Evolutionary conservation across 2,329 filamentous ascomycete genomes (phyloP).

Genomic region (Emydomyces testavorans): DNA sequence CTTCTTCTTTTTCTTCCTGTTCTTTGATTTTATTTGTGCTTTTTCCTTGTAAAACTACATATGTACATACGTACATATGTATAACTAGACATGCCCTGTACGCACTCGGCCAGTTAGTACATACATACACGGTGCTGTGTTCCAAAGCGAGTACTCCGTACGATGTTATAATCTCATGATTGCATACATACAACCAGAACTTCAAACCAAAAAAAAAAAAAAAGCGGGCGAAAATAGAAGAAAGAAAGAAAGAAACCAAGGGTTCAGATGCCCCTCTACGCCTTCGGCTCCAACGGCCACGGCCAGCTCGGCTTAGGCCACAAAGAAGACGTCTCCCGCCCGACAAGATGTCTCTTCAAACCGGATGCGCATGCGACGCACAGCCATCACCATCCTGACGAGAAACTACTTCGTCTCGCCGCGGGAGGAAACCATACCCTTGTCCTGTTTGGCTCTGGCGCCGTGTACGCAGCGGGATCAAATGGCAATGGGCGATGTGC

Average conservation of each 20-base stretch:
- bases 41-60: too few species aligned
- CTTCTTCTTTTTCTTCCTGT: too few species aligned
- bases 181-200: too few species aligned
- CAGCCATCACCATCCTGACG: background rate
- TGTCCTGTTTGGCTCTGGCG: constrained; percentile 49
- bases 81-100: too few species aligned
- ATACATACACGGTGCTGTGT: too few species aligned
- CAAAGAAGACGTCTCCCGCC: constrained; percentile 56
- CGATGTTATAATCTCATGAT: too few species aligned
- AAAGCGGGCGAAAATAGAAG: constrained; percentile 4
- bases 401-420: constrained; percentile 26
- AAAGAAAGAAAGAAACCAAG: background rate
- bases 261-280: constrained; percentile 41
- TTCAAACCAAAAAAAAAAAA: constrained; percentile 2
- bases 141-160: too few species aligned
- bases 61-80: too few species aligned
- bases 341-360: constrained; percentile 50
- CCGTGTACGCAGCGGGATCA: constrained; percentile 56
- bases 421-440: constrained; percentile 84
- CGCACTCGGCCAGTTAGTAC: too few species aligned
- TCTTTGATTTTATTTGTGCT: too few species aligned
- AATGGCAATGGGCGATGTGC: constrained; percentile 40
- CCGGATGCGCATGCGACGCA: background rate
- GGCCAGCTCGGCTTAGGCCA: constrained; percentile 64
- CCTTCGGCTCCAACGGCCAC: constrained; percentile 65